Conservation (phyloP, 2,329 filamentous ascomycete species). For the Colletotrichum lupini region DNA sequence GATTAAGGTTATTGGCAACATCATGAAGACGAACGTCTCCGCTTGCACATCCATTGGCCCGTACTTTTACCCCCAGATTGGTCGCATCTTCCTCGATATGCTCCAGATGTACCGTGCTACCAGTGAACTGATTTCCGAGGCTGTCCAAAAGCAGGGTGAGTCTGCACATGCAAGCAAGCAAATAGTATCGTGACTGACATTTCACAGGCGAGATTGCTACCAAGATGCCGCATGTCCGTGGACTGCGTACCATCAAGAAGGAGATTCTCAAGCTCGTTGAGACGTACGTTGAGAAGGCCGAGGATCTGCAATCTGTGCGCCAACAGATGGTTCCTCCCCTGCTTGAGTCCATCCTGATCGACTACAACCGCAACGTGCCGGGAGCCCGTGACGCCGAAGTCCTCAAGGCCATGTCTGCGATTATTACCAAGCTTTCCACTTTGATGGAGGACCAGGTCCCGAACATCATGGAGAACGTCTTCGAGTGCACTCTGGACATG, state of each 20-base stretch:
- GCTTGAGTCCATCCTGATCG: conserved; percentile 90
- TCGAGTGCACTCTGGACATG: conserved; percentile 98
- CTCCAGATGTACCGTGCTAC: conserved; percentile 98
- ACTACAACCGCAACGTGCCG: conserved; percentile 97
- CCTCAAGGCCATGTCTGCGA: conserved; percentile 95
- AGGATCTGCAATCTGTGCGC: conserved; percentile 93
- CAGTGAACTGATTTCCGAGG: conserved; percentile 95
- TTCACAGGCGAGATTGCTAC: conserved; percentile 86
- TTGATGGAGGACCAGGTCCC: conserved; percentile 99
- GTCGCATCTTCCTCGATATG: conserved; percentile 98
- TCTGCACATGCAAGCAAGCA: neutral
- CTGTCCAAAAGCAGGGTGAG: conserved; percentile 62
- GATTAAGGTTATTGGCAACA: conserved; percentile 98
- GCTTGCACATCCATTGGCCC: conserved; percentile 95
- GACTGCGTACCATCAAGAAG: conserved; percentile 97
- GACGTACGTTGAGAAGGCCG: conserved; percentile 97
- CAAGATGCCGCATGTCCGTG: conserved; percentile 96
- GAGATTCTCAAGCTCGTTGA: conserved; percentile 98
- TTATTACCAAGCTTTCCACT: conserved; percentile 94
- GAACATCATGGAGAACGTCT: conserved; percentile 97
- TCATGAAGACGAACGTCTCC: conserved; percentile 99
- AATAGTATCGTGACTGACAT: neutral
- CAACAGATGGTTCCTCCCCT: conserved; percentile 95
- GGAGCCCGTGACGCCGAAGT: conserved; percentile 97
- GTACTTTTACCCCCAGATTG: conserved; percentile 98